Conservation (phyloP, 345 rosid species). For the Carallia pectinifolia region DNA sequence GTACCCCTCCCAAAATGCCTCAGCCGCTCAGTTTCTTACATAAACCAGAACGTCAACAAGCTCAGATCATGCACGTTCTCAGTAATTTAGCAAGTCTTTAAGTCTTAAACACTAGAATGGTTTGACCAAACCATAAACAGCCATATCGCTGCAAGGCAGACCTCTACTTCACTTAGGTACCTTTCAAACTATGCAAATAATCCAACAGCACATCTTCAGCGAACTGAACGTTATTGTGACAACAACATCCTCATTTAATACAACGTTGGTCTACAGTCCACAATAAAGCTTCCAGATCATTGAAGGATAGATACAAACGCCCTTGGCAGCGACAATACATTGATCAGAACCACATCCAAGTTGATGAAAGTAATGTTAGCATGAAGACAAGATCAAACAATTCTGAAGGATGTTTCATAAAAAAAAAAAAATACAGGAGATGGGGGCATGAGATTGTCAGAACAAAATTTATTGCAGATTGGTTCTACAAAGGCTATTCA, state of each 20-base stretch:
- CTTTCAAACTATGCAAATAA: background rate
- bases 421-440: too few relatives aligned
- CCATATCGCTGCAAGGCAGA: background rate
- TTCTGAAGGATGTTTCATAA: background rate
- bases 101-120: background rate
- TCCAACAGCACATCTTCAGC: background rate
- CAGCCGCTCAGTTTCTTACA: background rate
- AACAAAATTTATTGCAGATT: too few relatives aligned
- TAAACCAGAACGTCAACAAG: too few relatives aligned
- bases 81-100: too few relatives aligned
- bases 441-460: too few relatives aligned
- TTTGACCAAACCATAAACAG: background rate
- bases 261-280: background rate
- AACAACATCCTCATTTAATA: background rate
- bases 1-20: too few relatives aligned
- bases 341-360: background rate
- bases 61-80: too few relatives aligned
- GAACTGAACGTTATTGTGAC: background rate
- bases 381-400: background rate
- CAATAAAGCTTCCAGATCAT: background rate
- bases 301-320: background rate
- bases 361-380: too few relatives aligned
- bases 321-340: background rate
- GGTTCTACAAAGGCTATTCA: too few relatives aligned
- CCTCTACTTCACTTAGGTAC: too few relatives aligned